Base-by-base conservation (phyloP, 1,139 yeast genomes). In the Arxiozyma slooffiae region DNA sequence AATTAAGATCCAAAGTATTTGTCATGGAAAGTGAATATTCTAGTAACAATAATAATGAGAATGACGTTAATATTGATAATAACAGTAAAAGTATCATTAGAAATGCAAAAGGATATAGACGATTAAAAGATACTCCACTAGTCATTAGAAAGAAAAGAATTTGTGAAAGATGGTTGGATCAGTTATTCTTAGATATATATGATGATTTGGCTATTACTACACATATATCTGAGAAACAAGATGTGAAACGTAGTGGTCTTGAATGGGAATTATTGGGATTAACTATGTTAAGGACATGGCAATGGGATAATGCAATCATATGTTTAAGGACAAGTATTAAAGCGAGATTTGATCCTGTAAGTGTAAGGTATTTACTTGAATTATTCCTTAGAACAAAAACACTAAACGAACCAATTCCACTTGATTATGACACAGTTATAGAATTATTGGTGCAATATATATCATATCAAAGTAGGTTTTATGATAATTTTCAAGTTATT, bases 221-320 rank as follows among this genome's bases (percentile, higher is more conserved):
- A 17, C 79, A 85, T 67, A 86, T 81, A 18, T 79, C 78, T 61
- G 81, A 86, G 20, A 87, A 82, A 60, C 75, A 80, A 68, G 84
- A 81, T 44, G 78, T 84, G 59, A 81, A 80, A 61, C 90, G 86
- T 68, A 80, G 88, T 50, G 85, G 96, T 0, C 72, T 87, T 52
- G 98, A 92, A 68, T 92, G 97, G 97, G 96, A 90, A 67, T 75
- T 90, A 43, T 77, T 90, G 55, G 98, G 97, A 0, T 75, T 80
- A 52, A 81, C 88, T 44, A 89, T 96, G 5, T 77, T 78, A 60
- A 77, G 96, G 54, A 79, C 90, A 44, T 83, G 84, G 63, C 89
- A 88, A 64, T 80, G 71, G 64, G 82, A 82, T 53, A 94, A 87
- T 61, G 95, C 95, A 0, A 75, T 88, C 14, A 80, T 84, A 20